A percentile compares a stretch with the other conserved stretches of the same genome.
These are phyloP conservation scores for Emericellopsis terricola DNA, from an alignment of 495 filamentous ascomycete genomes.

Conservation along the genomic window DNA sequence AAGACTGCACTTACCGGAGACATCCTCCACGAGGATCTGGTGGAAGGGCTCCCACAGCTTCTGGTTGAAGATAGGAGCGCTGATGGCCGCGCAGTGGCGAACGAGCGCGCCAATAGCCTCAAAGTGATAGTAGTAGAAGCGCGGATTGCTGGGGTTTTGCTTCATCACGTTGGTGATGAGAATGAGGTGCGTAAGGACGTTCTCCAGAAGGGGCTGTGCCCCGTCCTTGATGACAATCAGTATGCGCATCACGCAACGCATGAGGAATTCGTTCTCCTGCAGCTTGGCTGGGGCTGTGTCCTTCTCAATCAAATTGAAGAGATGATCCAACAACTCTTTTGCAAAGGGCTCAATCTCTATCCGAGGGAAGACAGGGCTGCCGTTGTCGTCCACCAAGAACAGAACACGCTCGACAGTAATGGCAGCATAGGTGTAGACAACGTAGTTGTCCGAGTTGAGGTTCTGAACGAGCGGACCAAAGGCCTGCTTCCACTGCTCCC, in stretches of 20 bases:
- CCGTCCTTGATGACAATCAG: conserved; percentile 79
- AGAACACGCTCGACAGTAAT: conserved; percentile 85
- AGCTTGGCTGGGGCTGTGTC: conserved; percentile 73
- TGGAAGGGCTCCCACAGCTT: conserved; percentile 64
- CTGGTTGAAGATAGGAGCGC: conserved; percentile 56
- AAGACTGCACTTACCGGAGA: conserved; percentile 40
- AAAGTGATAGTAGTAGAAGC: conserved; percentile 97
- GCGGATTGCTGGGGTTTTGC: conserved; percentile 87
- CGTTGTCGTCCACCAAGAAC: conserved; percentile 53
- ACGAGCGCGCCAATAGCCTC: conserved; percentile 93
- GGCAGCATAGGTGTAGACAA: conserved; percentile 92
- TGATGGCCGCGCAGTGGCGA: conserved; percentile 49
- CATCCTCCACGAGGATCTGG: conserved; percentile 54
- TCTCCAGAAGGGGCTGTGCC: conserved; percentile 48
- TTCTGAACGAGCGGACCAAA: conserved; percentile 84
- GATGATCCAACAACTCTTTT: conserved; percentile 71
- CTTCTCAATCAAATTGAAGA: conserved; percentile 80
- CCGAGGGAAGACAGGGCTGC: conserved; percentile 56
- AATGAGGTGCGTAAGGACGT: conserved; percentile 58
- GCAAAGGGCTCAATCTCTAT: conserved; percentile 58
- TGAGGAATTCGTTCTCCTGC: conserved; percentile 96
- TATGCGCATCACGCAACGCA: conserved; percentile 95
- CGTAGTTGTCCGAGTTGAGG: conserved; percentile 70
- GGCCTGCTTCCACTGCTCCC: conserved; percentile 71
- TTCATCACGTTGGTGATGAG: conserved; percentile 77